These are phyloP conservation scores for Ensete glaucum DNA, from an alignment of 176 grass and related monocot species.

Conservation along the genomic window DNA sequence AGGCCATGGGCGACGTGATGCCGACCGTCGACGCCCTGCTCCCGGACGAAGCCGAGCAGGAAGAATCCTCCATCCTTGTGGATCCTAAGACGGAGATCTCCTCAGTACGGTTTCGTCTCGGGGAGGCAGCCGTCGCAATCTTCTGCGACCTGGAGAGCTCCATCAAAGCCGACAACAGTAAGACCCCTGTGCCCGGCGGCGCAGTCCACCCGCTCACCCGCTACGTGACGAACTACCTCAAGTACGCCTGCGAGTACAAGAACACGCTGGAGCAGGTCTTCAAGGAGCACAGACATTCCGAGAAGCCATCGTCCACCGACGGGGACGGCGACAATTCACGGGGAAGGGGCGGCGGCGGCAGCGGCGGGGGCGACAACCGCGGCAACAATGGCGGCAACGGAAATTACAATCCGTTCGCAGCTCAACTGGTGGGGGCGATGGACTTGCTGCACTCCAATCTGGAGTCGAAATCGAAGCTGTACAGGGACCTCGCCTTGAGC, in stretches of 20 bases:
- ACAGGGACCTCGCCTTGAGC: conserved; percentile 54
- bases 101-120: conserved; percentile 38
- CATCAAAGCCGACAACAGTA: conserved; percentile 58
- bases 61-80: background rate
- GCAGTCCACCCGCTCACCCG: conserved; percentile 75
- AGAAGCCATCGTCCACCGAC: conserved; percentile 7
- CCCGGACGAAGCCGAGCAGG: background rate
- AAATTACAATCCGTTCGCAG: conserved; percentile 41
- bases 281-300: conserved; percentile 32
- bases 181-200: conserved; percentile 56
- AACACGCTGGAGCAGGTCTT: conserved; percentile 73
- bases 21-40: conserved; percentile 38
- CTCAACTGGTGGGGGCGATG: conserved; percentile 65
- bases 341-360: background rate
- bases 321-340: conserved; percentile 1
- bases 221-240: conserved; percentile 92
- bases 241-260: conserved; percentile 72
- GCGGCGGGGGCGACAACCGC: background rate
- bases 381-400: background rate
- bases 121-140: conserved; percentile 62
- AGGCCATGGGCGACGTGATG: conserved; percentile 45
- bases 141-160: conserved; percentile 91
- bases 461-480: conserved; percentile 53
- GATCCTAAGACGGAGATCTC: conserved; percentile 48
- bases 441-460: conserved; percentile 67